phyloP scores from a whole-genome alignment of 1,284 basidiomycete genomes.

The Rhodotorula glutinis region DNA sequence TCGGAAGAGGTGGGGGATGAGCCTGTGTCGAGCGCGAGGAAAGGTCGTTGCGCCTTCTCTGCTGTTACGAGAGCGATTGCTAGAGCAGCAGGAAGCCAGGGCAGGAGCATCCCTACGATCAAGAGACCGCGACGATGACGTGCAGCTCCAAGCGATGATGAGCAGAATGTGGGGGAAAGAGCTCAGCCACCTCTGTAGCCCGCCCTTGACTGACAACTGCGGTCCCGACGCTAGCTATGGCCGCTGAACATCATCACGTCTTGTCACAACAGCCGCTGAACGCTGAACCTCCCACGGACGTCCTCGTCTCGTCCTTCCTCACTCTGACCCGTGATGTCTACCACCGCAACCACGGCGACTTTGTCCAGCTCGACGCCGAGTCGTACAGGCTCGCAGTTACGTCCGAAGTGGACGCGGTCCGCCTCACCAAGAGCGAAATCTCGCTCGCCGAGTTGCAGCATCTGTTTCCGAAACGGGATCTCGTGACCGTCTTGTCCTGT shows the following conservation, averaged over 20 bases:
- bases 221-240: too few relatives aligned
- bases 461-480: not conserved
- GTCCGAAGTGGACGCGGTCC: conserved; percentile 11
- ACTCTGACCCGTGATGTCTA: conserved; percentile 18
- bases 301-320: conserved; percentile 12
- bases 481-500: conserved; percentile 18
- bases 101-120: too few relatives aligned
- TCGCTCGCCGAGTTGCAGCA: conserved; percentile 12
- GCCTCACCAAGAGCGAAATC: not conserved
- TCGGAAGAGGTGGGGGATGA: too few relatives aligned
- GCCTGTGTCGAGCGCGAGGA: too few relatives aligned
- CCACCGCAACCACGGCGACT: conserved; percentile 37
- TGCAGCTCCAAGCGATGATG: too few relatives aligned
- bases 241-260: conserved; percentile 1
- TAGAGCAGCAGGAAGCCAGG: too few relatives aligned
- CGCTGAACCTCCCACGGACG: conserved; percentile 19
- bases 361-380: not conserved
- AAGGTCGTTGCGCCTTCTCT: too few relatives aligned
- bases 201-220: too few relatives aligned
- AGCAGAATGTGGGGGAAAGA: too few relatives aligned
- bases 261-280: conserved; percentile 32
- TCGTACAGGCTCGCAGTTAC: conserved; percentile 13
- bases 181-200: too few relatives aligned
- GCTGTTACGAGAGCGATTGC: too few relatives aligned
- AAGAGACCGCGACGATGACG: too few relatives aligned